Percentiles rank a stretch among this genome's conserved stretches.
Evolutionary conservation across 768 basidiomycete genomes (phyloP).

Genomic region (Hygrocybe coccinea): DNA sequence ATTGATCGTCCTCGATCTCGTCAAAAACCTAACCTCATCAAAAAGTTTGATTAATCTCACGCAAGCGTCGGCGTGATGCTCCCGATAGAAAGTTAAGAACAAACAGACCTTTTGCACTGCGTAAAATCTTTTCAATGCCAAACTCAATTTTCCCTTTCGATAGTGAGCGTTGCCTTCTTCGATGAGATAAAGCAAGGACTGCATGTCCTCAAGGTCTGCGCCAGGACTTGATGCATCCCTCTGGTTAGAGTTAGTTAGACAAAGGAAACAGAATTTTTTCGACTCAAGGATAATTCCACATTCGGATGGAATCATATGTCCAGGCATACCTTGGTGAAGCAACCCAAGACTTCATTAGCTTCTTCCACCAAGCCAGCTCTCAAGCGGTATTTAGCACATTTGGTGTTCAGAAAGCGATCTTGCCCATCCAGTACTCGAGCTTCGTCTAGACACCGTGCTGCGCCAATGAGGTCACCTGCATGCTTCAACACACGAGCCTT

Average conservation of each 20-base stretch:
- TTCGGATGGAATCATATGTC: no score
- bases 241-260: conserved; percentile 36
- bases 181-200: conserved; percentile 78
- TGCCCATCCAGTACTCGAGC: conserved; percentile 86
- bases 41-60: neutral
- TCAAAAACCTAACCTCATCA: conserved; percentile 52
- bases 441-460: conserved; percentile 71
- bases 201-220: conserved; percentile 91
- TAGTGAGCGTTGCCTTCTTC: conserved; percentile 77
- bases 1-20: conserved; percentile 91
- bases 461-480: conserved; percentile 71
- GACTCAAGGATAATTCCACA: no score
- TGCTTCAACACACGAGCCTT: conserved; percentile 84
- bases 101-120: conserved; percentile 62
- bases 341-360: conserved; percentile 65
- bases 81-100: neutral
- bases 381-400: conserved; percentile 85
- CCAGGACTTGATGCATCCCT: conserved; percentile 78
- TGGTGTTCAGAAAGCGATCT: conserved; percentile 92
- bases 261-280: neutral
- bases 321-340: conserved; percentile 82
- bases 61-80: neutral
- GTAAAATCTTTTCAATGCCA: conserved; percentile 83
- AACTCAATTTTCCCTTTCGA: conserved; percentile 57
- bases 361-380: conserved; percentile 76